phyloP scores from a whole-genome alignment of 1,284 basidiomycete species.

The Kalmanozyma brasiliensis region DNA sequence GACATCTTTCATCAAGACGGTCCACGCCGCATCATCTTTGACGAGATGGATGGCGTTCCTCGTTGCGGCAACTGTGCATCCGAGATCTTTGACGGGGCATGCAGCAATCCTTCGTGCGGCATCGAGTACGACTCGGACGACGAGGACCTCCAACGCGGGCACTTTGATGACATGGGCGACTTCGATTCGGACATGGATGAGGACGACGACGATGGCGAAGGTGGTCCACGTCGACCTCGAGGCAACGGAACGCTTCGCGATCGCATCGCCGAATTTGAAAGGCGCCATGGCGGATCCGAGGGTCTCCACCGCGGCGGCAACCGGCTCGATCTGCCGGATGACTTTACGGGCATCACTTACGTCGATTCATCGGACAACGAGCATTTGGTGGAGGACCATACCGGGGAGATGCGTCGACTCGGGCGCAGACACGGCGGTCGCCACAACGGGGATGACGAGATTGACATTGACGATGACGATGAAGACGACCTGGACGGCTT shows the following conservation, averaged over 20 bases:
- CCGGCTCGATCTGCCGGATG: constrained; percentile 13
- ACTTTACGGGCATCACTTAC: constrained; percentile 1
- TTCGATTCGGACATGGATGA: constrained; percentile 13
- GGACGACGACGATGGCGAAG: constrained; percentile 6
- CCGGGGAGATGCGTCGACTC: neutral
- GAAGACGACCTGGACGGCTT: constrained; percentile 44
- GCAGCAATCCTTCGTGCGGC: constrained; percentile 53
- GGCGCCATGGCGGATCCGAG: constrained; percentile 18
- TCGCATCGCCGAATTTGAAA: constrained; percentile 24
- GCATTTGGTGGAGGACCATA: constrained; percentile 4
- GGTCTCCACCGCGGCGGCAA: constrained; percentile 6
- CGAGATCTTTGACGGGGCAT: constrained; percentile 59
- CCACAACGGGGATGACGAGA: neutral
- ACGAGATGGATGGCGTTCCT: constrained; percentile 56
- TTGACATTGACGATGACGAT: no score
- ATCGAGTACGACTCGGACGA: constrained; percentile 50
- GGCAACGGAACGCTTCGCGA: constrained; percentile 7
- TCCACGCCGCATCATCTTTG: constrained; percentile 51
- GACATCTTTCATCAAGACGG: constrained; percentile 48
- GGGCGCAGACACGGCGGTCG: neutral
- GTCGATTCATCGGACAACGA: constrained; percentile 14
- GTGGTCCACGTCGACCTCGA: neutral
- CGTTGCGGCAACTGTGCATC: constrained; percentile 59
- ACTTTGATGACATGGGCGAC: constrained; percentile 24
- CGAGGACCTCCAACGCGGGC: constrained; percentile 13